Evolutionary conservation across 371 early-diverging fungal genomes (phyloP).

Genomic region (Mucor indicus): DNA sequence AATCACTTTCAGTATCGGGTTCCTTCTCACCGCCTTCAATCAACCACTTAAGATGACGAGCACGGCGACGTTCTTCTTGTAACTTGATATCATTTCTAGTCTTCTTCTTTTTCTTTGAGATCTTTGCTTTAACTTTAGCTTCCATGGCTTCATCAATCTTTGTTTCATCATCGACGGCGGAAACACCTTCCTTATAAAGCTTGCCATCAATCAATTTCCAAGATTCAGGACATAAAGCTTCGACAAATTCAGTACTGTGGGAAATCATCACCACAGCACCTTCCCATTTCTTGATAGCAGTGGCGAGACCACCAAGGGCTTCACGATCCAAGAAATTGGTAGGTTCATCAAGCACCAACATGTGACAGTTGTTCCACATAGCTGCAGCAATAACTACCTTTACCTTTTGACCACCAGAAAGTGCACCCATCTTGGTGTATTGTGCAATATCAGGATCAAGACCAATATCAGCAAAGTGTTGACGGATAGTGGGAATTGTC

Average conservation of each 20-base stretch:
- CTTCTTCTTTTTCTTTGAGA: conserved; percentile 82
- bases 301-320: conserved; percentile 79
- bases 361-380: conserved; percentile 82
- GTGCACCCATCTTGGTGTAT: conserved; percentile 66
- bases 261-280: conserved; percentile 89
- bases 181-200: conserved; percentile 51
- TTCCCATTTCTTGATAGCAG: conserved; percentile 76
- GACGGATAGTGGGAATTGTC: conserved; percentile 62
- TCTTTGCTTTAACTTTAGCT: conserved; percentile 57
- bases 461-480: conserved; percentile 71
- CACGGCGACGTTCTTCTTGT: conserved; percentile 66
- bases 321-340: conserved; percentile 91
- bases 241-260: conserved; percentile 80
- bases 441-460: conserved; percentile 77
- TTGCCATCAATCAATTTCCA: conserved; percentile 72
- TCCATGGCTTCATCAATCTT: conserved; percentile 60
- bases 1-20: conserved; percentile 70
- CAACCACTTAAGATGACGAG: conserved; percentile 72
- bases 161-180: conserved; percentile 58
- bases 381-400: conserved; percentile 84
- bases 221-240: conserved; percentile 77
- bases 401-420: conserved; percentile 88
- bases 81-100: conserved; percentile 74
- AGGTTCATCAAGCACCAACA: conserved; percentile 82
- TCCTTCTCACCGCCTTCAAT: conserved; percentile 67